Conservation (phyloP, 805 yeast species). For the Kregervanrija fluxuum region DNA sequence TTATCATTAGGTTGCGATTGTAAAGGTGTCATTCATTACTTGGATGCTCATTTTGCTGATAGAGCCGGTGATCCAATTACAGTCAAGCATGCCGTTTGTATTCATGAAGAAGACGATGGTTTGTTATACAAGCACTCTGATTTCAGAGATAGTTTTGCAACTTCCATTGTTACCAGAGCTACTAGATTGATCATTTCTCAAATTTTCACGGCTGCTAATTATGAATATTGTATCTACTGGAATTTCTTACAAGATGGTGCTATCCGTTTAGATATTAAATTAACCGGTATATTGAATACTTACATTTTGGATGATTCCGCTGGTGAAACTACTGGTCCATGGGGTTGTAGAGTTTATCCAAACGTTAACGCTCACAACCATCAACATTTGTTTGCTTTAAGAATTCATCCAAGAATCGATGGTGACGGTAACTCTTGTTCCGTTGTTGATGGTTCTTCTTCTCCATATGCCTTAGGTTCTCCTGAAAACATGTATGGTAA, state of each 20-base stretch:
- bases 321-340: conserved; percentile 62
- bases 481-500: conserved; percentile 72
- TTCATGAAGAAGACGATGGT: conserved; percentile 84
- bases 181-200: conserved; percentile 69
- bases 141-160: conserved; percentile 72
- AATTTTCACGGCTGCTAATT: conserved; percentile 81
- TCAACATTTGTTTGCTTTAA: conserved; percentile 73
- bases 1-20: conserved; percentile 76
- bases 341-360: conserved; percentile 79
- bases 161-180: conserved; percentile 69
- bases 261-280: conserved; percentile 68
- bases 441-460: conserved; percentile 53
- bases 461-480: conserved; percentile 56
- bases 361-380: conserved; percentile 80
- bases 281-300: conserved; percentile 80
- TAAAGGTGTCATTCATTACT: conserved; percentile 76
- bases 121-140: conserved; percentile 75
- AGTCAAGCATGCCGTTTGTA: conserved; percentile 71
- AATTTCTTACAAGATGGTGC: conserved; percentile 79
- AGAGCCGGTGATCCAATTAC: conserved; percentile 64
- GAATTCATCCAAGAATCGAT: conserved; percentile 76
- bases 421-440: conserved; percentile 75
- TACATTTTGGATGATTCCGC: conserved; percentile 53
- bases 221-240: conserved; percentile 83
- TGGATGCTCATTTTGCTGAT: conserved; percentile 71